These are phyloP conservation scores for Phlebiopsis gigantea DNA, from an alignment of 768 basidiomycete genomes.

Conservation along the genomic window DNA sequence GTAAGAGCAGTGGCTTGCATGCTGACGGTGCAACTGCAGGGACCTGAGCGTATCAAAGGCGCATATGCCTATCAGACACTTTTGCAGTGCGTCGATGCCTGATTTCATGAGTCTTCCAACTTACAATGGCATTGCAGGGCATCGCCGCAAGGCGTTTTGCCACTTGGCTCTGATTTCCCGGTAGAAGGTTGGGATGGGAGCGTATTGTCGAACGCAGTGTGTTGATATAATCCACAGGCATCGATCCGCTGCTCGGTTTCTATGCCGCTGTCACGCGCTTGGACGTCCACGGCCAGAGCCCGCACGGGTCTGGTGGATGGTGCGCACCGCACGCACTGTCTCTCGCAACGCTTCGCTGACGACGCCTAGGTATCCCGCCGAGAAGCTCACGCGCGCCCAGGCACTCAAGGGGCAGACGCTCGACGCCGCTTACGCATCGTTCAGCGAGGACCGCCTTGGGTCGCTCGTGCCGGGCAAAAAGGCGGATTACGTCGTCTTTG, in stretches of 20 bases:
- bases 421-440: slow-evolving; percentile 85
- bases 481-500: slow-evolving; percentile 84
- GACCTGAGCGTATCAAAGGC: slow-evolving; percentile 73
- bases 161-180: slow-evolving; percentile 92
- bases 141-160: slow-evolving; percentile 52
- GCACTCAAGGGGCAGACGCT: slow-evolving; percentile 89
- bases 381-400: slow-evolving; percentile 74
- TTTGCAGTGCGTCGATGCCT: slow-evolving; percentile 45
- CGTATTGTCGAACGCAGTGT: too few relatives aligned
- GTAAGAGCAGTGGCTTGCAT: not conserved
- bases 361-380: slow-evolving; percentile 57
- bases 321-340: slow-evolving; percentile 28
- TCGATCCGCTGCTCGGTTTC: slow-evolving; percentile 86
- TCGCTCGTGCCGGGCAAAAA: slow-evolving; percentile 72
- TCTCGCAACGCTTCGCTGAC: not conserved
- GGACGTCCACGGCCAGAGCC: slow-evolving; percentile 63
- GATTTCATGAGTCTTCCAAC: not conserved
- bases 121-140: slow-evolving; percentile 27
- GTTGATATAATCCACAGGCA: slow-evolving; percentile 24
- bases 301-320: slow-evolving; percentile 84
- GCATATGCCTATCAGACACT: slow-evolving; percentile 89
- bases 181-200: slow-evolving; percentile 47
- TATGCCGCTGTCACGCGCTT: slow-evolving; percentile 83
- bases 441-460: slow-evolving; percentile 66
- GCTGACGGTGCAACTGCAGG: slow-evolving; percentile 37